Evolutionary conservation across 2,329 filamentous ascomycete genomes (phyloP), one percentile per base, ranked within the genome.

Genomic region (Lithohypha guttulata): DNA sequence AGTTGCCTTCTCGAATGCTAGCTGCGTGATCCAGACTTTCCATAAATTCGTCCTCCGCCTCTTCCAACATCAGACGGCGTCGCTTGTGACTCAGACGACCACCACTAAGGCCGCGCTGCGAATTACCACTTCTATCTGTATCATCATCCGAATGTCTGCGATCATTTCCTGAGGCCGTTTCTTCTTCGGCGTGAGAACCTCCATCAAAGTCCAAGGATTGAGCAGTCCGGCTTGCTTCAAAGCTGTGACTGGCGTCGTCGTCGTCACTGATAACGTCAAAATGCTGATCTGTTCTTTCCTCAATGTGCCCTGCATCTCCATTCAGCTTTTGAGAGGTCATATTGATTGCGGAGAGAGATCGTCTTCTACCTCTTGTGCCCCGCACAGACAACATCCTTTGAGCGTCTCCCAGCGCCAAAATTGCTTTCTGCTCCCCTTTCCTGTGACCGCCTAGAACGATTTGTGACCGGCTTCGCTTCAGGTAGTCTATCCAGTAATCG

Each of bases 401-500:
- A 27, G 69, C 50, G 48, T 66, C 57, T 46, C 64, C 54, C 46
- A 68, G 61, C 32, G 53, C 50, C 42, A 66, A 48, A 13, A 43
- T 41, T 2, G 53, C 45, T 28, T 51, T 14, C 3, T n/a, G 51
- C 44, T 47, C 57, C 13, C 51, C 55, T 31, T 60, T 59, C 17
- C 50, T 51, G 22, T 56, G 52, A 2, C 49, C 46, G 7, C 56
- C 51, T 35, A 66, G 58, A 31, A 64, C 61, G 2, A 81, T 69
- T 10, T 64, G 53, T 3, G 80, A 49, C 6, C 61, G 59, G 48
- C 68, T 72, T 43, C 73, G 65, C 42, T 70, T 63, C 1, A 75
- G 63, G 5, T 68, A 58, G 2, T 55, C 58, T 9, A 62, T 55
- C 71, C 77, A 79, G 40, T 70, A 72, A 3, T 66, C 54, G 14